Conservation (phyloP, 768 basidiomycete genomes). For the Clavaria fumosa region DNA sequence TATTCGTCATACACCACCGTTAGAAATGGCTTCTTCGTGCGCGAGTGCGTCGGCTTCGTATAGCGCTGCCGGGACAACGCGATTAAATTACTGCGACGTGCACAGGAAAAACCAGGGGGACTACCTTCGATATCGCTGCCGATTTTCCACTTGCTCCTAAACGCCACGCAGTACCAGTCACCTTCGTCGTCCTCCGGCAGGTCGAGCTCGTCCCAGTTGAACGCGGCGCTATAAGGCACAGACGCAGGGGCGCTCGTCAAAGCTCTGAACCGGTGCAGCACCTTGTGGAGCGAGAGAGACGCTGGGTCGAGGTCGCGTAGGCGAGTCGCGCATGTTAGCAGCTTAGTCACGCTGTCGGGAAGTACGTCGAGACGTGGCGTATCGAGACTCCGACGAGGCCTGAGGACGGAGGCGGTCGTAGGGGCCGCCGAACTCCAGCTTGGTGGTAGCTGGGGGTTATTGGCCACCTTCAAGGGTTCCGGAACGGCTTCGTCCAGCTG, state of each 20-base stretch:
- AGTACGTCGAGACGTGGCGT: too few species aligned
- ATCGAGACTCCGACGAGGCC: too few species aligned
- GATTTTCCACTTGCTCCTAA: slow-evolving; percentile 59
- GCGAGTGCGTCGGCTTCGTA: slow-evolving; percentile 80
- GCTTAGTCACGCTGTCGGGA: too few species aligned
- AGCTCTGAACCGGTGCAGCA: slow-evolving; percentile 64
- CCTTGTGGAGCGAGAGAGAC: slow-evolving; percentile 74
- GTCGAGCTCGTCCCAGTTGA: slow-evolving; percentile 71
- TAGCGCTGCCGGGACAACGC: slow-evolving; percentile 35
- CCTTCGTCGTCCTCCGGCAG: slow-evolving; percentile 59
- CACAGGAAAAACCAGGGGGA: slow-evolving; percentile 13
- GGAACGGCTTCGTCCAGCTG: too few species aligned
- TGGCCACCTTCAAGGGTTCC: too few species aligned
- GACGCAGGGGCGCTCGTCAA: slow-evolving; percentile 42
- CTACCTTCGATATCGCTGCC: slow-evolving; percentile 56
- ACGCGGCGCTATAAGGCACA: slow-evolving; percentile 54
- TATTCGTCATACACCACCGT: slow-evolving; percentile 58
- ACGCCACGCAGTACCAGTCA: slow-evolving; percentile 89
- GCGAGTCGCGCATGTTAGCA: too few species aligned
- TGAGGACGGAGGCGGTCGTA: too few species aligned
- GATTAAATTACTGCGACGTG: slow-evolving; percentile 5
- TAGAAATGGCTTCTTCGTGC: slow-evolving; percentile 84
- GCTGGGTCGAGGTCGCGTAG: slow-evolving; percentile 77
- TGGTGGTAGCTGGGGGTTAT: too few species aligned
- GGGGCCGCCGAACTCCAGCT: too few species aligned